Evolutionary conservation across 1,284 basidiomycete species (phyloP), one percentile per base, ranked within the genome.

Genomic region (Sanghuangporus baumii): DNA sequence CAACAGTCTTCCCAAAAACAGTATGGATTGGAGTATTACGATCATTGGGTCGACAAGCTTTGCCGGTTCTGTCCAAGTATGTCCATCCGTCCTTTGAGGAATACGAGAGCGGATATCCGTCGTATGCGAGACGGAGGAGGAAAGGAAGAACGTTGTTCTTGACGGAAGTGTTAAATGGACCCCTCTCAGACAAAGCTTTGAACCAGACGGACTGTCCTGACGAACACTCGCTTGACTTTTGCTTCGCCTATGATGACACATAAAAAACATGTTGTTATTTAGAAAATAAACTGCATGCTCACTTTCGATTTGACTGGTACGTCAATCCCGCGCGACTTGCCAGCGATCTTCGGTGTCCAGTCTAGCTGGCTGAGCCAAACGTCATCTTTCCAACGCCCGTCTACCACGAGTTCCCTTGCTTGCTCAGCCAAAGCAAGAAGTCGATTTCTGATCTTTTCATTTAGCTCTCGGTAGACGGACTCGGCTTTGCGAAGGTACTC

Each of bases 301-400:
- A 62, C 64, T 51, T 59, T 65, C 7, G 26, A 34, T 59, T 62
- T 62, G n/a, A 55, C 7, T 36, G 64, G 47, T 3, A 37, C 26
- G n/a, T 62, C 61, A 12, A 88, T 69, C 0, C 88, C 88, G 70
- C 88, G 79, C 8, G 85, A 84, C 69, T 89, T 85, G n/a, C 88
- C 86, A 2, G 85, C 85, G 9, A 80, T 79, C 74, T 98, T 98
- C 0, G 93, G 93, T 1, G 91, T 88, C 96, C 96, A 99, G 73
- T 99, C 96, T 59, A 99, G 78, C 73, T 99, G 97, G 55, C 81
- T 83, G 16, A 94, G 76, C 96, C 96, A 99, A 1, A 87, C 83
- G 73, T 96, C 91, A 1, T 84, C 79, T 67, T 84, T 84, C 87
- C 91, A 93, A 55, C 46, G 71, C 69, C 69, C 74, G n/a, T 71